Evolutionary conservation across 2,329 filamentous ascomycete genomes (phyloP).

Genomic region (Acrodontium crateriforme): DNA sequence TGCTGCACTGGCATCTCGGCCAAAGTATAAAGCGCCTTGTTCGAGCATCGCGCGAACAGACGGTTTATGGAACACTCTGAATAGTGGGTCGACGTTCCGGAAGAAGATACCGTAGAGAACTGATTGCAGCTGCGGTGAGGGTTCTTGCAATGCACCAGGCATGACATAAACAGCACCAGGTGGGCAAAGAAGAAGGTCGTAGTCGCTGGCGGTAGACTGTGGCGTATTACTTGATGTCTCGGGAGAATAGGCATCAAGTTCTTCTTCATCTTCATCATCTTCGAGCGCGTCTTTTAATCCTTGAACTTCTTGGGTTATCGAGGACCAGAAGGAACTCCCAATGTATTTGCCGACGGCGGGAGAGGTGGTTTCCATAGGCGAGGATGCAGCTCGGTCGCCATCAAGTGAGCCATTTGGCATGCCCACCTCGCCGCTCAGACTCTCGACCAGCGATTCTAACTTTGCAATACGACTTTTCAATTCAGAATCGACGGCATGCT

Average conservation of each 20-base stretch:
- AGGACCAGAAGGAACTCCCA: conserved; percentile 19
- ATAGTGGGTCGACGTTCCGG: conserved; percentile 16
- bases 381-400: conserved; percentile 1
- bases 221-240: conserved; percentile 1
- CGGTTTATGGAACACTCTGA: conserved; percentile 17
- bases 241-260: conserved; percentile 8
- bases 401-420: conserved; percentile 1
- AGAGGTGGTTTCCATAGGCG: conserved; percentile 2
- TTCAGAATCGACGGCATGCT: conserved; percentile 15
- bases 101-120: conserved; percentile 14
- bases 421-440: conserved; percentile 15
- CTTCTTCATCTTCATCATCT: conserved; percentile 14
- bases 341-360: conserved; percentile 16
- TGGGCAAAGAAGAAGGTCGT: conserved; percentile 19
- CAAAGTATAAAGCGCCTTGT: conserved; percentile 13
- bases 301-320: conserved; percentile 19
- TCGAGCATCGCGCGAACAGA: conserved; percentile 13
- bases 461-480: conserved; percentile 17
- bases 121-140: conserved; percentile 6
- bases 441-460: conserved; percentile 17
- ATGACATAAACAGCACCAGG: conserved; percentile 19
- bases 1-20: conserved; percentile 10
- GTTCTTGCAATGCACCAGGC: conserved; percentile 18
- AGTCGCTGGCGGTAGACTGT: conserved; percentile 6
- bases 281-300: conserved; percentile 19